Percentiles rank a stretch among this genome's conserved stretches.
Evolutionary conservation across 306 rosid species (phyloP).

Genomic region (Trifolium subterraneum): DNA sequence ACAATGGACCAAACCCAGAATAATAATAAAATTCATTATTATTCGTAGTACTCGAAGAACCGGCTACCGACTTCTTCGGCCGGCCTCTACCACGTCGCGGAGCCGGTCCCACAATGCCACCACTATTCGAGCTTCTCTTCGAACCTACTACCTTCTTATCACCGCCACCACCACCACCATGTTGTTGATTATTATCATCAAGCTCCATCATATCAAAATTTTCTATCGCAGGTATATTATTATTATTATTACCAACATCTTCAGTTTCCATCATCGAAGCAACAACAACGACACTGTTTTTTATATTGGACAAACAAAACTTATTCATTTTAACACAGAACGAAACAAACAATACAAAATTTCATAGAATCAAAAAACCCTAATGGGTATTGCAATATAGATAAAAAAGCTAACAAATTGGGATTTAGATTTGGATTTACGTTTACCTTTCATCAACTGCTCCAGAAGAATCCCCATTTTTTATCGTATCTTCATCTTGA

Average conservation of each 20-base stretch:
- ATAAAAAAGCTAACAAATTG: conserved; percentile 17
- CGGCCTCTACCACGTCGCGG: conserved; percentile 39
- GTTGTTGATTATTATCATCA: conserved; percentile 1
- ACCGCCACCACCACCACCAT: too few relatives aligned
- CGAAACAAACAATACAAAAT: background rate
- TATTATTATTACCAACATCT: background rate
- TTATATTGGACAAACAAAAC: background rate
- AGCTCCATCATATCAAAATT: background rate
- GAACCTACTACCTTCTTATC: background rate
- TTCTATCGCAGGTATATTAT: conserved; percentile 5
- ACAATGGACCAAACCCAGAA: conserved; percentile 82
- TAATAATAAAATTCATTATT: conserved; percentile 70
- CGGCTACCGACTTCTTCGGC: conserved; percentile 7
- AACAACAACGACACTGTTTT: too few relatives aligned
- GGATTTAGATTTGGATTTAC: conserved; percentile 24
- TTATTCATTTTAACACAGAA: background rate
- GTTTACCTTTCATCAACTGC: conserved; percentile 68
- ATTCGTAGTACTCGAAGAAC: background rate
- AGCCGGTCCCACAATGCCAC: background rate
- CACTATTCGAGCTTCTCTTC: background rate
- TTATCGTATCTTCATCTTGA: conserved; percentile 52
- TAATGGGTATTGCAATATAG: conserved; percentile 42
- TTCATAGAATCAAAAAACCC: conserved; percentile 48
- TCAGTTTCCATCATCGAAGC: conserved; percentile 53
- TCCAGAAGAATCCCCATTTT: conserved; percentile 56